phyloP scores from a whole-genome alignment of 75 land plant species.

The Gnetum montanum region DNA sequence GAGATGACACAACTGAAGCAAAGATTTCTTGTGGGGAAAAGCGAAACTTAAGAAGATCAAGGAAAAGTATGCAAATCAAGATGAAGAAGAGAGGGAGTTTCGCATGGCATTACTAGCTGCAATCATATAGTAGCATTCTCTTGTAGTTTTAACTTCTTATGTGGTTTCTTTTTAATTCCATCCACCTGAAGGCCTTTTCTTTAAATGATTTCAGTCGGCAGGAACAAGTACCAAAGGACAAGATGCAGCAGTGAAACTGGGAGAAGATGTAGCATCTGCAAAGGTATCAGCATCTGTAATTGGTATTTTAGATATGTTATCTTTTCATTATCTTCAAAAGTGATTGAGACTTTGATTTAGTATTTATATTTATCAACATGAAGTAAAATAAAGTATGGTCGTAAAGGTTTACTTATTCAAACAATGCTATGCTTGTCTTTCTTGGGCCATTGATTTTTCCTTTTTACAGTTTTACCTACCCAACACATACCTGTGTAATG shows the following conservation, averaged over 20 bases:
- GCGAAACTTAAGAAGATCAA: conserved; percentile 77
- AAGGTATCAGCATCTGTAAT: conserved; percentile 4
- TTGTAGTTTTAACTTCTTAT: too few relatives aligned
- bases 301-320: too few relatives aligned
- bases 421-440: too few relatives aligned
- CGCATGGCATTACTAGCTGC: conserved; percentile 91
- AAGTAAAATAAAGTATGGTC: too few relatives aligned
- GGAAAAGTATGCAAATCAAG: conserved; percentile 54
- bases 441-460: too few relatives aligned
- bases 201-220: conserved; percentile 48
- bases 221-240: conserved; percentile 40
- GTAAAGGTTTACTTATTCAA: too few relatives aligned
- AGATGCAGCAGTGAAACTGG: conserved; percentile 16
- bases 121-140: conserved; percentile 16
- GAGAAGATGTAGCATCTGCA: conserved; percentile 3
- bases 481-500: too few relatives aligned
- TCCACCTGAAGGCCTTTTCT: too few relatives aligned
- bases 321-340: too few relatives aligned
- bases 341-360: too few relatives aligned
- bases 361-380: too few relatives aligned
- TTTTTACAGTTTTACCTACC: too few relatives aligned
- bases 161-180: background rate
- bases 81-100: conserved; percentile 87
- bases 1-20: conserved; percentile 16
- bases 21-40: conserved; percentile 73